Base-by-base conservation (phyloP, 768 basidiomycete species). In the Auricularia sp. region DNA sequence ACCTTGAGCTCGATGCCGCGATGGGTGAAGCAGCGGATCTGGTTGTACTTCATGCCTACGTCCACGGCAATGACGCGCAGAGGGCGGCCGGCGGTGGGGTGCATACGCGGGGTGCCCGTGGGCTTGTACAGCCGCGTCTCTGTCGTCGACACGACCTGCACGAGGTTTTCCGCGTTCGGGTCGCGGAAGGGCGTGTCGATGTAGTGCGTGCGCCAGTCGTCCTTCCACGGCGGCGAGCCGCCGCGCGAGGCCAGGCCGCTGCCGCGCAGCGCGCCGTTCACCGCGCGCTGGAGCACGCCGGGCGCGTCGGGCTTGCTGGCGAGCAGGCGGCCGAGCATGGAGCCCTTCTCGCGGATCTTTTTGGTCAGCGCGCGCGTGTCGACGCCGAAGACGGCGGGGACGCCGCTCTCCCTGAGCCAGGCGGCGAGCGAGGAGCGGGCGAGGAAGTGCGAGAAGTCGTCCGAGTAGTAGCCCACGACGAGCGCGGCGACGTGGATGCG, bases 1-100 rank as follows among this genome's bases (percentile, higher is more conserved):
- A 98, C 93, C 77, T 98, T 98, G 73, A 98, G 81, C 74, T 98
- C 93, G 42, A 98, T 85, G 61, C 97, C 97, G 39, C 97, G 88
- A 43, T 85, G 80, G 53, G 84, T 85, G 78, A 99, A 98, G 79
- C 97, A 99, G 39, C 97, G 84, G 70, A 98, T 94, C 76, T 99
- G 97, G 76, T 98, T 98, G 80, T 91, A 97, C 77, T 99, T 99
- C 92, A 98, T 98, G n/a, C 97, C 97, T 61, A 98, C 96, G 73
- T 99, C 97, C 65, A 98, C 77, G 4, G 93, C 93, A 16, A 99
- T 72, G 35, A 99, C 84, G 66, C 97, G 89, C 36, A 98, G 73
- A 0, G 84, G 77, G 61, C 94, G 85, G 36, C 90, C 91, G 1
- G 85, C 87, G 67, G 64, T 61, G 2, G 91, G 89, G 72, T 97